A percentile compares a stretch with the other conserved stretches of the same genome.
phyloP scores from a whole-genome alignment of 2,329 filamentous ascomycete species.

The Drechslerella coelobrocha region DNA sequence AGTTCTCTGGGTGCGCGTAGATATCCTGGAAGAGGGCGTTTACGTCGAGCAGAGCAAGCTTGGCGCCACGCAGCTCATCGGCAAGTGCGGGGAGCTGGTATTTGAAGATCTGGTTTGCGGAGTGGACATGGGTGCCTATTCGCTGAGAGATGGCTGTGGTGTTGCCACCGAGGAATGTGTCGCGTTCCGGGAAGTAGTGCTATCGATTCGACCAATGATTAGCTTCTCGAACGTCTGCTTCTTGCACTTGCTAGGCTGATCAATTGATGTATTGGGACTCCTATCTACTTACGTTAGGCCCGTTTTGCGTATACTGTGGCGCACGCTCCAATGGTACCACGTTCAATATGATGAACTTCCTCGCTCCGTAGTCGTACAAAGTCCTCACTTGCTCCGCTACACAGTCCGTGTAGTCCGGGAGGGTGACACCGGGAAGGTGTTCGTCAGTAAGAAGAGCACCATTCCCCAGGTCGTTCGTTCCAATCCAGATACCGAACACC shows the following conservation, averaged over 20 bases:
- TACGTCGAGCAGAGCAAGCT: slow-evolving; percentile 72
- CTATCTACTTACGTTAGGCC: slow-evolving; percentile 60
- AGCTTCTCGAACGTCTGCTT: no score
- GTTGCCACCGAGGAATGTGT: slow-evolving; percentile 40
- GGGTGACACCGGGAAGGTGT: slow-evolving; percentile 66
- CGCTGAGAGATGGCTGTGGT: slow-evolving; percentile 43
- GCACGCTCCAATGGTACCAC: slow-evolving; percentile 70
- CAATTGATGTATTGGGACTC: slow-evolving; percentile 60
- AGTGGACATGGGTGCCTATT: slow-evolving; percentile 35
- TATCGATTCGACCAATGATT: slow-evolving; percentile 64
- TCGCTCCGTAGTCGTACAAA: slow-evolving; percentile 71
- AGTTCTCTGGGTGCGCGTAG: slow-evolving; percentile 66
- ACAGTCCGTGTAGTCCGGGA: slow-evolving; percentile 72
- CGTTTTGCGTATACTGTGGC: slow-evolving; percentile 67
- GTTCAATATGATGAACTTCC: slow-evolving; percentile 77
- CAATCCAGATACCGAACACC: slow-evolving; percentile 79
- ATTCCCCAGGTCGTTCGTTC: slow-evolving; percentile 77
- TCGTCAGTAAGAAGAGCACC: slow-evolving; percentile 71
- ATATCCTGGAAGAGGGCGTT: slow-evolving; percentile 66
- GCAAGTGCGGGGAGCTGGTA: slow-evolving; percentile 40
- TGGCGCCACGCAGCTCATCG: slow-evolving; percentile 60
- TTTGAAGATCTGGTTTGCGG: slow-evolving; percentile 38
- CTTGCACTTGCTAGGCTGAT: slow-evolving; percentile 64
- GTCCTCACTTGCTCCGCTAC: slow-evolving; percentile 69
- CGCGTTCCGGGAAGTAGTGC: slow-evolving; percentile 42